Evolutionary conservation across 805 yeast species (phyloP), one percentile per base, ranked within the genome.

Genomic region (Schwanniomyces pseudopolymorphus): DNA sequence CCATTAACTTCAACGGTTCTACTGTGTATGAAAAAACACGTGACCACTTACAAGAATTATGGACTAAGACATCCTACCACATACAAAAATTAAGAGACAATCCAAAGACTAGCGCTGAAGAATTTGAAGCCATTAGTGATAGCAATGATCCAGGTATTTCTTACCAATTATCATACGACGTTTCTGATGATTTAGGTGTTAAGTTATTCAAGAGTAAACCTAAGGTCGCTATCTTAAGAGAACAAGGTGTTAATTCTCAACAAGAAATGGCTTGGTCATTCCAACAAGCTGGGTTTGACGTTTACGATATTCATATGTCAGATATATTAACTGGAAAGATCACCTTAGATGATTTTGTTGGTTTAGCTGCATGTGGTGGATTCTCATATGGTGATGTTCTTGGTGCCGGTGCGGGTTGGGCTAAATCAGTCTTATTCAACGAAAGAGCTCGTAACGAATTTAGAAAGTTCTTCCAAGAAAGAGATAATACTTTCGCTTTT

Each of bases 401-500:
- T 49, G 99, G 99, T 56, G 99, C 99, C 28, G 99, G 97, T 64
- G 87, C 92, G 44, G 99, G 99, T 48, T 94, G 99, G 99, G 99
- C 99, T 48, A 90, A 89, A 62, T 89, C 97, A 14, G 96, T 94
- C 8, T 72, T 94, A 54, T 90, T 84, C 79, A 86, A 92, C 63
- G 88, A 81, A 31, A 74, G 70, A 45, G 87, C 92, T 31, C 83
- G 94, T 63, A 60, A 75, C 22, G 91, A 89, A 71, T 94, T 94
- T 66, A 69, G 73, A 53, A 77, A 71, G 42, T 94, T 94, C 68
- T 94, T 94, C 81, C 83, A 84, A 59, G 87, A 81, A 45, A 84
- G 99, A 69, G 74, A 75, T 16, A 96, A 94, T 64, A 94, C 99
- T 0, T 94, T 94, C 74, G 96, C 98, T 3, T 83, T 94, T 58